Evolutionary conservation across 2,329 filamentous ascomycete genomes (phyloP), one percentile per base, ranked within the genome.

Genomic region (Amauroascus verrucosus): DNA sequence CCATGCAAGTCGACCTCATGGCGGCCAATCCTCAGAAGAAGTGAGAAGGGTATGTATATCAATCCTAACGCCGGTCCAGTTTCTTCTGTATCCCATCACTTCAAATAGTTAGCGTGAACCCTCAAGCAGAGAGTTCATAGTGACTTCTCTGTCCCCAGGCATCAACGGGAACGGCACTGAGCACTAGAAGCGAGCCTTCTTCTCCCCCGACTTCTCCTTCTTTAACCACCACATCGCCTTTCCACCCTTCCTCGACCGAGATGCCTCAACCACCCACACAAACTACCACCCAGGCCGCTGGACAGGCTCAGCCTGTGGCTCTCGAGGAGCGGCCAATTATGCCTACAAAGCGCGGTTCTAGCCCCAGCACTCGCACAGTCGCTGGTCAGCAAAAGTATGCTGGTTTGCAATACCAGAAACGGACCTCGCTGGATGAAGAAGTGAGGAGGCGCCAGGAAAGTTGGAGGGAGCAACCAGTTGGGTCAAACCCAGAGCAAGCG

Each of bases 331-430:
- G 38, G 13, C 37, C 48, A n/a, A 44, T 14, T 18, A 13, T 22
- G 35, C 13, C 48, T 24, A 1, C 3, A 16, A 18, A 9, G 1
- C 43, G 37, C 7, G 46, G 48, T 13, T 46, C 45, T 16, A 43
- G 33, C n/a, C 41, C 43, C 30, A 52, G 55, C 14, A 37, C 38
- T 6, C 35, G 32, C 43, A 45, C 41, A 61, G 16, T 49, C 14
- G 26, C 5, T 3, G 46, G 47, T 7, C 52, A 48, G 52, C 26
- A 33, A 14, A 26, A 22, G 16, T 72, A 70, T 58, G 58, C 65
- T 2, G 67, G 68, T 28, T 63, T 76, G 56, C 67, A 68, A 4
- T 66, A 64, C 26, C 72, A 74, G 62, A 77, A 77, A 58, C 67
- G 74, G 9, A 68, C 69, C 37, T 66, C 63, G 1, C 54, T 51